Percentiles rank a stretch among this genome's conserved stretches.
Evolutionary conservation across 176 grass and related monocot genomes (phyloP).

Genomic region (Triticum monococcum): DNA sequence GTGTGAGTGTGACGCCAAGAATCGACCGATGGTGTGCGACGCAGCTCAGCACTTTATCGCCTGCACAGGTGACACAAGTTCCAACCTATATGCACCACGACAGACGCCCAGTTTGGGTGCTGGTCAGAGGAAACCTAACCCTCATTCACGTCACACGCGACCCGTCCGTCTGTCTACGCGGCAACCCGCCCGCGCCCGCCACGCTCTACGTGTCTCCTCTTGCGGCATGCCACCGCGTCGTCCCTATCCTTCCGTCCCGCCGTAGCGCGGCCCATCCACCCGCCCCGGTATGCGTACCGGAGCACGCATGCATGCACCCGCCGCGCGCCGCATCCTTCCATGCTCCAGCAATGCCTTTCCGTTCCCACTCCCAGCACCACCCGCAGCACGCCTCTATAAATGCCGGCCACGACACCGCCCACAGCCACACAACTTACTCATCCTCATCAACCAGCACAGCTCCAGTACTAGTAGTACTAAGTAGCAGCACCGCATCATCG

Average conservation of each 20-base stretch:
- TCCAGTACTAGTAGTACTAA: background rate
- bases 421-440: background rate
- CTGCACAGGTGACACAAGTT: too few relatives aligned
- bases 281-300: constrained; percentile 13
- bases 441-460: background rate
- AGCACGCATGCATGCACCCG: background rate
- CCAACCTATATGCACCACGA: background rate
- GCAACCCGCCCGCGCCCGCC: constrained; percentile 12
- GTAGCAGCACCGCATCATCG: background rate
- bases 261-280: background rate
- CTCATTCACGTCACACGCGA: background rate
- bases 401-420: background rate
- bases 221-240: background rate
- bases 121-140: too few relatives aligned
- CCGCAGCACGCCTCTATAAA: background rate
- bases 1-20: too few relatives aligned
- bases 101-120: background rate
- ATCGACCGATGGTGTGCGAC: too few relatives aligned
- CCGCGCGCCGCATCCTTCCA: constrained; percentile 17
- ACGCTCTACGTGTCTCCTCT: constrained; percentile 23
- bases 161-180: constrained; percentile 22
- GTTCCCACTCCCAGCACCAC: too few relatives aligned
- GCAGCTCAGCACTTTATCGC: too few relatives aligned
- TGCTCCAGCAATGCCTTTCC: background rate
- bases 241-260: background rate